Percentiles rank a stretch among this genome's conserved stretches.
Conservation (phyloP, 352 stramenopile species). For the Phytopythium oedochilum region DNA sequence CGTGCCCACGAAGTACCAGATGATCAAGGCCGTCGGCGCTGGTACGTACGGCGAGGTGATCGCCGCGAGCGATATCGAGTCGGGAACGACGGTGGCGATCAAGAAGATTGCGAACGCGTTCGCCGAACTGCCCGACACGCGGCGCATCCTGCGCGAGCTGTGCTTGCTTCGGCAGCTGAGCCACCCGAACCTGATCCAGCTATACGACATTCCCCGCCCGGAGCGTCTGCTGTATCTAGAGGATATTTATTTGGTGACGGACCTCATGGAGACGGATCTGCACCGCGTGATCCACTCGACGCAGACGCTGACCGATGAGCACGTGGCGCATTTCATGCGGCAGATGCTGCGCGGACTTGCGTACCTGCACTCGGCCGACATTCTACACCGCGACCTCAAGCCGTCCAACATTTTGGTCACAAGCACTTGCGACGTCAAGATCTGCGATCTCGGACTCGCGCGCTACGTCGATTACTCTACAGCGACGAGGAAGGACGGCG, state of each 20-base stretch:
- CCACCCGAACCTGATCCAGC: constrained; percentile 91
- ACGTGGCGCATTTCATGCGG: constrained; percentile 95
- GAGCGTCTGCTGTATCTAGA: constrained; percentile 92
- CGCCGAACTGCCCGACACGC: constrained; percentile 67
- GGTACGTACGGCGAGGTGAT: constrained; percentile 82
- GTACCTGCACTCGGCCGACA: constrained; percentile 96
- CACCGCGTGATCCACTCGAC: constrained; percentile 90
- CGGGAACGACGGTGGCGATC: constrained; percentile 88
- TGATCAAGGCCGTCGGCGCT: constrained; percentile 78
- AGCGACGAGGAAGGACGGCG: constrained; percentile 33
- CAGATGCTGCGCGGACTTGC: constrained; percentile 95
- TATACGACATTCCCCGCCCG: constrained; percentile 92
- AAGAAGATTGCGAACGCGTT: constrained; percentile 93
- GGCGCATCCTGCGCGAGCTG: constrained; percentile 95
- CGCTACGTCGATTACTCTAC: constrained; percentile 62
- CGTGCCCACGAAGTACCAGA: constrained; percentile 73
- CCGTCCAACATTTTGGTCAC: constrained; percentile 96
- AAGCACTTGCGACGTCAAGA: constrained; percentile 93
- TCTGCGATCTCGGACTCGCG: constrained; percentile 95
- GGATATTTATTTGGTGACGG: constrained; percentile 96
- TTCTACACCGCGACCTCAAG: constrained; percentile 97
- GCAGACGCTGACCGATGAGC: constrained; percentile 89
- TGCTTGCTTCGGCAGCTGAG: constrained; percentile 83
- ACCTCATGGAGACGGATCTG: constrained; percentile 95
- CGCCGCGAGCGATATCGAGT: constrained; percentile 73